Evolutionary conservation across 345 rosid species (phyloP), one percentile per base, ranked within the genome.

Genomic region (Eucalyptus sideroxylon): DNA sequence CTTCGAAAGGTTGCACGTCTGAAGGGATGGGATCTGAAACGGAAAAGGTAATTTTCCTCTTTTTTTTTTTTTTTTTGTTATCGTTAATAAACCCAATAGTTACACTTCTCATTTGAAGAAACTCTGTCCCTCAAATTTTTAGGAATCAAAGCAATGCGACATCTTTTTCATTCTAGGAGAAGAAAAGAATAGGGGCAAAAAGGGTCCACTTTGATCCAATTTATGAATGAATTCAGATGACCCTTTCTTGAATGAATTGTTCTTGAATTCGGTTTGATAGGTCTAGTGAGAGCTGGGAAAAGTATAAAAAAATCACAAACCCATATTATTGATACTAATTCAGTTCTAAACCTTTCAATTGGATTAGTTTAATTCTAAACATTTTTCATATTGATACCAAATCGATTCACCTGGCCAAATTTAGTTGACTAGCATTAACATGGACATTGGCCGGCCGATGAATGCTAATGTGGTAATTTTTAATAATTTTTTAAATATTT

Each of bases 401-500:
- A 0, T 53, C 4, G 0, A 53, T 53, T 53, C 59, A 53, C 10
- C 5, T 0, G 1, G 26, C 59, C 26, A 53, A 53, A 53, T 53
- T 53, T 53, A 19, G 56, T 53, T 0, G 0, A 19, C 56, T 0
- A 8, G 4, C 24, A 53, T 0, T 3, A 0, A 53, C 56, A 53
- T 53, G 56, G 56, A 7, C 0, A 19, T 19, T 53, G 24, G 24
- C 9, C 56, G 10, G 24, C 24, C 26, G 1, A 0, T 0, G 26
- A 53, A 53, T 53, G 59, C 26, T 19, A 53, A 53, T 53, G 59
- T 19, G 24, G 59, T 53, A 17, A 53, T 53, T 53, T 53, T 53
- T 21, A 8, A 53, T 53, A 53, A 19, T 53, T 53, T 19, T 51
- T 17, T 19, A 19, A 53, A 53, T 53, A 53, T 7, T 53, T 51